phyloP scores from a whole-genome alignment of 1,284 basidiomycete species.

The Paramarasmius palmivorus region DNA sequence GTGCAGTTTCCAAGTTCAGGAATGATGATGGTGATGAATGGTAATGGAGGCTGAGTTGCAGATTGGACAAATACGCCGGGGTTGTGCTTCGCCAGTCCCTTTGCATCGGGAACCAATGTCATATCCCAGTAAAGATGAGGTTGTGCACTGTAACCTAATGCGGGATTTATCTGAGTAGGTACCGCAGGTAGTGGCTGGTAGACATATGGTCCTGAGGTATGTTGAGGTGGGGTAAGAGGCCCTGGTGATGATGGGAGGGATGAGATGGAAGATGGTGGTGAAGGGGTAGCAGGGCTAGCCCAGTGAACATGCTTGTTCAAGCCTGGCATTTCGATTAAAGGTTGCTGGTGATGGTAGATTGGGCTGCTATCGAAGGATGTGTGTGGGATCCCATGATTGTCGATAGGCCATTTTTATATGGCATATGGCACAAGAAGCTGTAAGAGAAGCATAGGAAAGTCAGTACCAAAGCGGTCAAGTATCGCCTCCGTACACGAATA shows the following conservation, averaged over 20 bases:
- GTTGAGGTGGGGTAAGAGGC: conserved; percentile 17
- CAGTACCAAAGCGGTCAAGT: background rate
- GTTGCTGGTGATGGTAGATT: background rate
- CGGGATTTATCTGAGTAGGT: conserved; percentile 11
- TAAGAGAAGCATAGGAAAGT: background rate
- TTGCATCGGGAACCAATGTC: conserved; percentile 15
- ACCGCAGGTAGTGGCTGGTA: conserved; percentile 11
- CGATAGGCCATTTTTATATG: background rate
- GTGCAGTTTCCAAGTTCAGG: conserved; percentile 11
- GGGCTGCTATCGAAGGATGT: background rate
- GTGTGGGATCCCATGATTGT: background rate
- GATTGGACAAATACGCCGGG: conserved; percentile 6
- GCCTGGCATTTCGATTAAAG: conserved; percentile 18
- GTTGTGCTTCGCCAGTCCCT: conserved; percentile 4
- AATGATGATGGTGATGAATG: conserved; percentile 14
- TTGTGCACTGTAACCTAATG: conserved; percentile 7
- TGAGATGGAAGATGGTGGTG: conserved; percentile 13
- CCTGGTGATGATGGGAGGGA: conserved; percentile 12
- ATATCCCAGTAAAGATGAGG: conserved; percentile 18
- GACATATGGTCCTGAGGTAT: conserved; percentile 6
- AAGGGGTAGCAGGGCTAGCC: conserved; percentile 14
- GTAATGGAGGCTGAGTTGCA: conserved; percentile 16
- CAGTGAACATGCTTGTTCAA: conserved; percentile 21
- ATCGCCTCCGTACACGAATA: background rate
- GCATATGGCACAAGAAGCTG: background rate